A percentile compares a stretch with the other conserved stretches of the same genome.
These are phyloP conservation scores for Lachancea sp. DNA, from an alignment of 805 yeast species.

Conservation along the genomic window DNA sequence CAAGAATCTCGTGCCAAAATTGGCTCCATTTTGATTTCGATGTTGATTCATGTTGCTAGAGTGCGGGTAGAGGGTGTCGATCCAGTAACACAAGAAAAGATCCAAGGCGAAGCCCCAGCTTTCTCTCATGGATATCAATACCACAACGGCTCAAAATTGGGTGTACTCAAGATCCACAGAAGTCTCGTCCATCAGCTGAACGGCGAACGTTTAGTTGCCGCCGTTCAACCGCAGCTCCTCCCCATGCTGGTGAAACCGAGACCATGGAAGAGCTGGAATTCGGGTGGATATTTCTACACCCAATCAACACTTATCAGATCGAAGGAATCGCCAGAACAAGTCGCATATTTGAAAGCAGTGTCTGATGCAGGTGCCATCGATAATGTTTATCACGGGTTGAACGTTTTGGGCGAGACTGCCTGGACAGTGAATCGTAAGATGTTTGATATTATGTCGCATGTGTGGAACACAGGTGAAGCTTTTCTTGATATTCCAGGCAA, in stretches of 20 bases:
- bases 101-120: constrained; percentile 80
- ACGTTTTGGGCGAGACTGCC: constrained; percentile 77
- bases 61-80: constrained; percentile 74
- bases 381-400: constrained; percentile 69
- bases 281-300: constrained; percentile 77
- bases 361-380: constrained; percentile 60
- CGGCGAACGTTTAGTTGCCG: constrained; percentile 54
- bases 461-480: constrained; percentile 82
- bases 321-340: constrained; percentile 81
- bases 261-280: constrained; percentile 76
- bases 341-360: constrained; percentile 83
- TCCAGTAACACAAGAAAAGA: constrained; percentile 63
- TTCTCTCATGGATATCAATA: constrained; percentile 84
- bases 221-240: constrained; percentile 76
- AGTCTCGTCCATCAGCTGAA: constrained; percentile 60
- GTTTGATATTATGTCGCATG: constrained; percentile 59
- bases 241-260: constrained; percentile 93
- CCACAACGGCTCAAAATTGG: constrained; percentile 69
- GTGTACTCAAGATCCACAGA: constrained; percentile 72
- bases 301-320: constrained; percentile 64
- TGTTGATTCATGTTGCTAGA: constrained; percentile 74
- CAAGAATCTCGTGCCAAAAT: constrained; percentile 55
- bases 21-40: constrained; percentile 73
- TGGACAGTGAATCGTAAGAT: constrained; percentile 85
- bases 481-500: constrained; percentile 69